These are phyloP conservation scores for Rutidosis leptorrhynchoides DNA, from an alignment of 129 eudicot species.

Conservation along the genomic window DNA sequence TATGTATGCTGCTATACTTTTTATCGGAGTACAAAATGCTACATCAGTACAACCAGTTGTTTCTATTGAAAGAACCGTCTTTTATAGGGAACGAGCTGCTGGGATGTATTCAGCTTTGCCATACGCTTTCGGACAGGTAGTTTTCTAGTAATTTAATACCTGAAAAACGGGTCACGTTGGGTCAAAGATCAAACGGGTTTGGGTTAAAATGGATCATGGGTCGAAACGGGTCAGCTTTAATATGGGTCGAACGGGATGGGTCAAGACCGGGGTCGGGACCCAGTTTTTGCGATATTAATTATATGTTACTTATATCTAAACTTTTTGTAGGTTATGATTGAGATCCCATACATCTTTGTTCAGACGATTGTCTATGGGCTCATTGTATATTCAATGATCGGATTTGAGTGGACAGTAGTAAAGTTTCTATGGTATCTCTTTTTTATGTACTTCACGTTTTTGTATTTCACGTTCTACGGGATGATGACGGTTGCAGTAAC, in stretches of 20 bases:
- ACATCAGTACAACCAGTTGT: constrained; percentile 82
- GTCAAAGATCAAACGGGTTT: too few species aligned
- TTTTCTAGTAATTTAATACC: too few species aligned
- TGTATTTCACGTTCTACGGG: constrained; percentile 85
- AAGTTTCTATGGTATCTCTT: constrained; percentile 79
- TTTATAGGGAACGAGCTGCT: constrained; percentile 96
- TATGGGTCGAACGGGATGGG: too few species aligned
- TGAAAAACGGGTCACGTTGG: too few species aligned
- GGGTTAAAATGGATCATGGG: too few species aligned
- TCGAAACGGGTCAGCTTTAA: too few species aligned
- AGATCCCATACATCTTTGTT: constrained; percentile 66
- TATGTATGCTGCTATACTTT: constrained; percentile 79
- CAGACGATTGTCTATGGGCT: constrained; percentile 71
- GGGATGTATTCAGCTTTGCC: constrained; percentile 96
- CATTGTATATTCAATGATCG: constrained; percentile 76
- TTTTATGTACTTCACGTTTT: constrained; percentile 79
- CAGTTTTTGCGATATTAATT: too few species aligned
- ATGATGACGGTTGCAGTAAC: constrained; percentile 92
- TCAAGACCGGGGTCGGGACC: too few species aligned
- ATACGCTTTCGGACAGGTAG: constrained; percentile 85
- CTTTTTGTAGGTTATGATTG: constrained; percentile 63
- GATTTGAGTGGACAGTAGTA: constrained; percentile 69
- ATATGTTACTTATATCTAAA: constrained; percentile 4
- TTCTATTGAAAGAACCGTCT: constrained; percentile 81
- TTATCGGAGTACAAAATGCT: constrained; percentile 79